Percentiles rank a stretch among this genome's conserved stretches.
phyloP scores from a whole-genome alignment of 352 stramenopile genomes.

The Phytophthora kernoviae region DNA sequence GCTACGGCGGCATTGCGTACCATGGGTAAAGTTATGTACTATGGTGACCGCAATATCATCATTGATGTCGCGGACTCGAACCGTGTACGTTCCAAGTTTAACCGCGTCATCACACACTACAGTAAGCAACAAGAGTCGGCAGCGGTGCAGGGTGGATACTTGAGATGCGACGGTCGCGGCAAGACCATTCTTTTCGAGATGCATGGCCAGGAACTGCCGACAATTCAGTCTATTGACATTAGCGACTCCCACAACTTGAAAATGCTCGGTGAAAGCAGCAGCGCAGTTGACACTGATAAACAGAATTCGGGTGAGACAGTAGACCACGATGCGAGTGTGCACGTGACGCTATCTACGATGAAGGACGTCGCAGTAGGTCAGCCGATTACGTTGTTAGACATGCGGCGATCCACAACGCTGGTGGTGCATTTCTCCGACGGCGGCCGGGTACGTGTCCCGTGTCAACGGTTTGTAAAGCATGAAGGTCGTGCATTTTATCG shows the following conservation, averaged over 20 bases:
- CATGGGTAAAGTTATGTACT: constrained; percentile 78
- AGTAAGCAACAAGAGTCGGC: constrained; percentile 64
- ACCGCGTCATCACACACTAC: constrained; percentile 82
- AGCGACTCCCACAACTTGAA: constrained; percentile 19
- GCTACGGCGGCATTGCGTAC: constrained; percentile 54
- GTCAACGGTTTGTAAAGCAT: constrained; percentile 47
- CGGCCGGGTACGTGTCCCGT: constrained; percentile 51
- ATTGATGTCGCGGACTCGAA: constrained; percentile 87
- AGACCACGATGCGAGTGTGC: constrained; percentile 4
- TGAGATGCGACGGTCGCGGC: constrained; percentile 77
- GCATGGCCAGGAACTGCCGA: constrained; percentile 59
- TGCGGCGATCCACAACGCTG: constrained; percentile 54
- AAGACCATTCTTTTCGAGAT: constrained; percentile 79
- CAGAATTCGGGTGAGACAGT: constrained; percentile 8
- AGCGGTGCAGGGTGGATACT: constrained; percentile 64
- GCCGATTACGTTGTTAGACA: constrained; percentile 43
- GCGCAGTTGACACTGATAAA: constrained; percentile 12
- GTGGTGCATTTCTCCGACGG: constrained; percentile 67
- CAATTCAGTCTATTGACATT: constrained; percentile 59
- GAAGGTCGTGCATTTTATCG: constrained; percentile 56
- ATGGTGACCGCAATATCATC: constrained; percentile 75
- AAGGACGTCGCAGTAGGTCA: constrained; percentile 40
- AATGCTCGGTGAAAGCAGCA: constrained; percentile 1
- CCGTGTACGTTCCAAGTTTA: constrained; percentile 81
- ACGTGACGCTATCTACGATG: constrained; percentile 27